Evolutionary conservation across 805 yeast genomes (phyloP), one percentile per base, ranked within the genome.

Genomic region (Metschnikowia santaceciliae): DNA sequence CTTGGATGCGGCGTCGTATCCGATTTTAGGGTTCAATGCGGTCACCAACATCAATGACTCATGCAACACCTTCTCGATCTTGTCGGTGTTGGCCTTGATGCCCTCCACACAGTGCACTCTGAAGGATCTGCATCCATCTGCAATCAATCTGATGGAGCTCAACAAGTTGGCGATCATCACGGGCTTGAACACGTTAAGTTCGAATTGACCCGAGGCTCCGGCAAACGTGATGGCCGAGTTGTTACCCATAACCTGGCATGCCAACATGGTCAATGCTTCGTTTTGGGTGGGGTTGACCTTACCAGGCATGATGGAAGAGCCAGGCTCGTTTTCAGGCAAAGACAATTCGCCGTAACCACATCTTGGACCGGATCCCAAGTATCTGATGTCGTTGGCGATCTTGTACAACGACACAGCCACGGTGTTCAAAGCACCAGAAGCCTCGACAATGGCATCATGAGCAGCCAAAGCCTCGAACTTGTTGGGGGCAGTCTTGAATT

Each of bases 261-360:
- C 90, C 55, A 92, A 97, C 96, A 94, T 95, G 58, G 98, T 94
- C 70, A 94, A 77, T 49, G 99, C 99, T 80, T 94, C 99, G 72
- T 91, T 91, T 79, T 94, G 99, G 51, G 99, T 94, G 59, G 99
- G 99, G 81, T 94, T 94, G 57, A 94, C 97, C 78, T 94, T 94
- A 69, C 99, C 99, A 48, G 99, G 99, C 99, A 94, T 94, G 73
- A 94, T 94, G 30, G 97, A 90, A 53, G 97, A 90, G 67, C 99
- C 99, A 51, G 99, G 99, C 78, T 94, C 99, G 74, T 94, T 94
- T 78, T 92, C 98, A 57, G 99, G 99, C 62, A 94, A 78, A 26
- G 90, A 68, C 61, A 94, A 82, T 76, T 94, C 99, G 51, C 97
- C 97, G 75, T 94, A 94, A 57, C 99, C 99, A 76, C 99, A 94